A percentile compares a stretch with the other conserved stretches of the same genome.
Evolutionary conservation across 331 rosid species (phyloP).

Genomic region (Malus hybrid): DNA sequence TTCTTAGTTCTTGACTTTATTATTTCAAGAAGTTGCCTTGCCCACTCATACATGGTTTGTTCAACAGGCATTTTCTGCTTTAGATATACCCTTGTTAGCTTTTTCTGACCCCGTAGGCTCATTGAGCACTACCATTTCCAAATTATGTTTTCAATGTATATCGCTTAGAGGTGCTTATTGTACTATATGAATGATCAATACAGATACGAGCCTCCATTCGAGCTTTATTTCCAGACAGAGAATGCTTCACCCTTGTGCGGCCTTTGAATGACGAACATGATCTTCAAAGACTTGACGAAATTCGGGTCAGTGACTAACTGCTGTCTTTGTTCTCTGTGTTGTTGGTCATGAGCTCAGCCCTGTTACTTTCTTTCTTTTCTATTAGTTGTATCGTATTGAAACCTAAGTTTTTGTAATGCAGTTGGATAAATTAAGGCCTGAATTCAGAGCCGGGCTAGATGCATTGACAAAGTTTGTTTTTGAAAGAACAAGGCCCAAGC

Average conservation of each 20-base stretch:
- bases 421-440: conserved; percentile 72
- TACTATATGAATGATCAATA: conserved; percentile 11
- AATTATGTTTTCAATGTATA: background rate
- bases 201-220: conserved; percentile 86
- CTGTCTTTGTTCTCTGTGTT: background rate
- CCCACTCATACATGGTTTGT: background rate
- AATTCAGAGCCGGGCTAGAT: conserved; percentile 66
- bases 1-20: conserved; percentile 1
- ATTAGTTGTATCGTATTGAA: background rate
- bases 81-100: background rate
- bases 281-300: conserved; percentile 78
- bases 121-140: background rate
- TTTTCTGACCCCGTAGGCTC: background rate
- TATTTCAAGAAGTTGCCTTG: background rate
- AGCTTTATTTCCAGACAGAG: conserved; percentile 89
- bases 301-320: conserved; percentile 39
- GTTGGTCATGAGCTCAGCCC: background rate
- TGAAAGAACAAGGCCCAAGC: conserved; percentile 88
- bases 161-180: conserved; percentile 24
- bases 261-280: conserved; percentile 79
- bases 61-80: background rate
- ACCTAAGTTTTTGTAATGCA: conserved; percentile 23
- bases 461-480: conserved; percentile 78
- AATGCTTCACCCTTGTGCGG: conserved; percentile 83
- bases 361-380: background rate